Evolutionary conservation across 2,329 filamentous ascomycete genomes (phyloP).

Genomic region (Fusarium siculi): DNA sequence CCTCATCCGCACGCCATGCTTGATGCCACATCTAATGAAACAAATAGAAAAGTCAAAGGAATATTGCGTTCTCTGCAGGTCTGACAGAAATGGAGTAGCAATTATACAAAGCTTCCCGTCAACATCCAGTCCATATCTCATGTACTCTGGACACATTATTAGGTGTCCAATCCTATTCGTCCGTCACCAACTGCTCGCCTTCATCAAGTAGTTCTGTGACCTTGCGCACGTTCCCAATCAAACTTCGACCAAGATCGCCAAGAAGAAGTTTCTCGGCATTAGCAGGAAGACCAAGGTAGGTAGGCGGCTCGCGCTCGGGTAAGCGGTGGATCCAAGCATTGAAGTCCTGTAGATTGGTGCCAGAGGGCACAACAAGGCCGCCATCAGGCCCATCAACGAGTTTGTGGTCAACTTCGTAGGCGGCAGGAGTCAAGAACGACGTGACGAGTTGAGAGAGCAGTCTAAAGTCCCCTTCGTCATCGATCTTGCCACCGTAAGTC

Average conservation of each 20-base stretch:
- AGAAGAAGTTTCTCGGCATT: constrained; percentile 97
- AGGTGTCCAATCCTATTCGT: constrained; percentile 52
- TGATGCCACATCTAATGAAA: constrained; percentile 22
- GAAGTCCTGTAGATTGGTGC: constrained; percentile 87
- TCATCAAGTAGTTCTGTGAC: constrained; percentile 92
- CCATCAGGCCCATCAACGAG: constrained; percentile 76
- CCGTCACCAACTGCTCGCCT: constrained; percentile 87
- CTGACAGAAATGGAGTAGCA: not conserved
- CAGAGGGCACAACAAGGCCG: constrained; percentile 78
- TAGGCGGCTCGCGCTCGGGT: constrained; percentile 95
- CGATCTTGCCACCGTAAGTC: constrained; percentile 98
- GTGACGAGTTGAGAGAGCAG: constrained; percentile 79
- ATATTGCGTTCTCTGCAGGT: not conserved
- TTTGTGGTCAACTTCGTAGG: constrained; percentile 93
- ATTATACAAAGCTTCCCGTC: not conserved
- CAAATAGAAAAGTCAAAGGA: constrained; percentile 7
- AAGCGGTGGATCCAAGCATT: constrained; percentile 90
- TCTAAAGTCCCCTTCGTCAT: constrained; percentile 85
- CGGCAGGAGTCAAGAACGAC: constrained; percentile 82
- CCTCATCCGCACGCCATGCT: constrained; percentile 16
- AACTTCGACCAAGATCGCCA: constrained; percentile 84
- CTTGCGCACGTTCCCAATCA: constrained; percentile 85
- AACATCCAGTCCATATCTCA: not conserved
- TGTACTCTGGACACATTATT: not conserved
- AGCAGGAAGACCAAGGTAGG: constrained; percentile 90